Base-by-base conservation (phyloP, 352 stramenopile species). In the Pythium utonaiense region DNA sequence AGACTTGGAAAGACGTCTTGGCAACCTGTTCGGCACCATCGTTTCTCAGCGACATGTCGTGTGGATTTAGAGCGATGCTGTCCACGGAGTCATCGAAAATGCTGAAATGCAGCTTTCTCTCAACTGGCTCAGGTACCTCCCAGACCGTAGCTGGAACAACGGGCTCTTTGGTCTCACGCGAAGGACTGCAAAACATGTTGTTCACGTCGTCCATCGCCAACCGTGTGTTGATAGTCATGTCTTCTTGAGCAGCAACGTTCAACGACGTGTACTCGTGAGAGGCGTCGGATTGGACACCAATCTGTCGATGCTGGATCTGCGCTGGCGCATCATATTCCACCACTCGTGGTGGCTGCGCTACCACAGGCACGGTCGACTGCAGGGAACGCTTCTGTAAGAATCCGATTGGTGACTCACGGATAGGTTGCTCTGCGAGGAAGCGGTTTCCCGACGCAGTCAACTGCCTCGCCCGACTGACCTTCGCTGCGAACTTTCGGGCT, bases 191-290 rank as follows among this genome's bases (percentile, higher is more conserved):
- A 60, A 95, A 95, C 86, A 95, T 93, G 55, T 61, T 77, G 63
- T 93, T 91, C 53, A 95, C 82, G 31, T 95, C 86, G 30, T 86
- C 80, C 70, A 93, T 78, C 1, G 86, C 86, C 7, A 95, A 66
- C 47, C 80, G 80, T 57, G 86, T 95, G 57, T 91, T 95, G 54
- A 95, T 93, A 16, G 86, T 95, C 74, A 95, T 83, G 57, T 95
- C 84, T 62, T 95, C 83, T 75, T 90, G 77, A 4, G 73, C 80
- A 31, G 71, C 74, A 27, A 70, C 67, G 24, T 77, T 61, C 8
- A 74, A 38, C 40, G 52, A 61, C 7, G 44, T 50, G 22, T 56
- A 22, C n/a, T 25, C 17, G 6, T 49, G 24, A 36, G 42, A 40
- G 1, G 16, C 36, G 2, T n/a, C 21, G 27, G 27, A 21, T n/a